These are phyloP conservation scores for Diaporthe sp. DNA, from an alignment of 2,329 filamentous ascomycete species.

Conservation along the genomic window DNA sequence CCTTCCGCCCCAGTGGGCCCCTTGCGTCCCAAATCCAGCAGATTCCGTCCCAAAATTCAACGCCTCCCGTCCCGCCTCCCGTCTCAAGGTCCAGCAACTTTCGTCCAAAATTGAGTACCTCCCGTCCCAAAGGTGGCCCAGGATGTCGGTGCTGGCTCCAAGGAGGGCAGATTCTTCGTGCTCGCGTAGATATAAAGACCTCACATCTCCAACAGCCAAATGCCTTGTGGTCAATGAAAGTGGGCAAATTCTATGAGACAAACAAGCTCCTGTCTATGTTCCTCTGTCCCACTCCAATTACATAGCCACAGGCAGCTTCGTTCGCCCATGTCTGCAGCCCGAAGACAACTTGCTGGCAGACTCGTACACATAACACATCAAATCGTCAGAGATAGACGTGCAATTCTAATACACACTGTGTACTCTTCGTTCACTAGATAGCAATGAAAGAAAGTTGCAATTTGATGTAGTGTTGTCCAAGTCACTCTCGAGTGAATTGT, in stretches of 20 bases:
- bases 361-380: not conserved
- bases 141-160: rapidly evolving
- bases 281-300: not conserved
- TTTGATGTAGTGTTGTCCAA: not conserved
- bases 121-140: too few species aligned
- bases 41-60: not conserved
- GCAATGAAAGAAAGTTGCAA: too few species aligned
- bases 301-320: not conserved
- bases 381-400: not conserved
- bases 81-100: too few species aligned
- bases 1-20: not conserved
- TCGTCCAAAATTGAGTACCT: too few species aligned
- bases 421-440: not conserved
- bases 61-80: not conserved
- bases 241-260: not conserved
- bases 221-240: not conserved
- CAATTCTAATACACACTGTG: not conserved
- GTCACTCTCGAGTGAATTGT: not conserved
- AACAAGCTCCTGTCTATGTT: not conserved
- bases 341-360: not conserved
- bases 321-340: not conserved
- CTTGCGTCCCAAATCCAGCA: not conserved
- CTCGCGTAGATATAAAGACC: not conserved
- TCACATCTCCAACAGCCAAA: not conserved
- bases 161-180: not conserved